Base-by-base conservation (phyloP, 2,329 filamentous ascomycete genomes). In the Proliferodiscus dingleyae region DNA sequence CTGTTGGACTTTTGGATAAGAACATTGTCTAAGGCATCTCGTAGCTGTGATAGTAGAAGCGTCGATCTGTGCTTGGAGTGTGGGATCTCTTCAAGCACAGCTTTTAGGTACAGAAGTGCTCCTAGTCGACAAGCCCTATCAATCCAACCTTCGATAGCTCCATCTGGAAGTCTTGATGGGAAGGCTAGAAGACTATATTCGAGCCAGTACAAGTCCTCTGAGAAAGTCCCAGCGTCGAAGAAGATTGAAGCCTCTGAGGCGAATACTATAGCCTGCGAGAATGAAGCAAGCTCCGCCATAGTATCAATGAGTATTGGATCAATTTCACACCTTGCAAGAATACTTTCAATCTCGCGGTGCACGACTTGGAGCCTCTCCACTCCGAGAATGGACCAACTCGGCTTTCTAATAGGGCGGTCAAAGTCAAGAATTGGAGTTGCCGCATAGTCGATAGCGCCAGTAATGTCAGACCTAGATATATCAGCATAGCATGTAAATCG, bases 371-470 rank as follows among this genome's bases (percentile, higher is more conserved):
- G 23, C 10, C 5, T 24, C 3, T 29, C 8, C 4, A 15, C 7
- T 2, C 37, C 38, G 16, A 59, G 34, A 5, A 47, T 39, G n/a
- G 30, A 28, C 47, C 50, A 59, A 13, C 43, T 55, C 3, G 46
- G 40, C 8, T 18, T 11, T n/a, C 16, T 23, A 18, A 34, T 7
- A n/a, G 46, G 39, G 16, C 37, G 39, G 39, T 39, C 15, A 18
- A 51, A 50, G 4, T 43, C 21, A 3, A 57, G 45, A 39, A 53
- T 43, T 29, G 54, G 55, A 7, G 36, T 22, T 8, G 47, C 41
- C 19, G 38, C 51, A 38, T 56, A 57, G 33, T 58, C 51, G n/a
- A 55, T 55, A 21, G 56, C 53, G 16, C 56, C 56, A 4, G 50
- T 50, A 18, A 58, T 37, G 43, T 60, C 56, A n/a, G 53, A 47